phyloP scores from a whole-genome alignment of 257 asterid genomes.

The Marsdenia floribunda region DNA sequence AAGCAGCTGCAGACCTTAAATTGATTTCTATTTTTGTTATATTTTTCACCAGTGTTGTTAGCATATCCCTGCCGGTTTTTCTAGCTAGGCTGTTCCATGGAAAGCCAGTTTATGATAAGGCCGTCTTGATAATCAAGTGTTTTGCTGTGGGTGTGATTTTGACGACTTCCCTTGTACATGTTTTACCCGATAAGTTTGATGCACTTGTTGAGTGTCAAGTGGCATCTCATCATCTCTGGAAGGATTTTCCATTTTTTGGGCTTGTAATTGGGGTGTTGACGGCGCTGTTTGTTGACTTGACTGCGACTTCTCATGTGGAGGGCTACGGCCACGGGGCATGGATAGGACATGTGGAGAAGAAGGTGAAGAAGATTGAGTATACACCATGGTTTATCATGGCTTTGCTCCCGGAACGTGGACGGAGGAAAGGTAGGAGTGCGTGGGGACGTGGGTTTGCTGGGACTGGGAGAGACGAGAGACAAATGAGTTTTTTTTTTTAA shows the following conservation, averaged over 20 bases:
- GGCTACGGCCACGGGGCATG: conserved; percentile 15
- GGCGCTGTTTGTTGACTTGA: conserved; percentile 36
- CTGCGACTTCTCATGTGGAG: conserved; percentile 36
- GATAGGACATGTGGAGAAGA: neutral
- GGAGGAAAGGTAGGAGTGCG: no score
- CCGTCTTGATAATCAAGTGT: conserved; percentile 32
- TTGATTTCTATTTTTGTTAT: conserved; percentile 23
- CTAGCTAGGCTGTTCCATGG: conserved; percentile 34
- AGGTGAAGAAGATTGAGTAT: conserved; percentile 12
- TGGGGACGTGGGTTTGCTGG: no score
- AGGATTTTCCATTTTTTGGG: conserved; percentile 38
- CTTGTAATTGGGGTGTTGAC: conserved; percentile 31
- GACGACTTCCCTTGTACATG: conserved; percentile 37
- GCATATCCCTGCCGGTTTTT: conserved; percentile 26
- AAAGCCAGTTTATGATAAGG: conserved; percentile 34
- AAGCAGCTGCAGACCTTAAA: conserved; percentile 28
- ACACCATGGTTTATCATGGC: no score
- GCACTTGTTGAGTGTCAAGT: conserved; percentile 39
- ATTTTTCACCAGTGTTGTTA: conserved; percentile 30
- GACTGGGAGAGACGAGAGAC: no score
- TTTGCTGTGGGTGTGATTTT: conserved; percentile 39
- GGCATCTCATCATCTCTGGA: conserved; percentile 35
- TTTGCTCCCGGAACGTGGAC: no score
- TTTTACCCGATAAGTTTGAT: conserved; percentile 33
- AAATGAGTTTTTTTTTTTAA: no score